Percentiles rank a stretch among this genome's conserved stretches.
These are phyloP conservation scores for Ramaria rubella DNA, from an alignment of 768 basidiomycete genomes.

Conservation along the genomic window DNA sequence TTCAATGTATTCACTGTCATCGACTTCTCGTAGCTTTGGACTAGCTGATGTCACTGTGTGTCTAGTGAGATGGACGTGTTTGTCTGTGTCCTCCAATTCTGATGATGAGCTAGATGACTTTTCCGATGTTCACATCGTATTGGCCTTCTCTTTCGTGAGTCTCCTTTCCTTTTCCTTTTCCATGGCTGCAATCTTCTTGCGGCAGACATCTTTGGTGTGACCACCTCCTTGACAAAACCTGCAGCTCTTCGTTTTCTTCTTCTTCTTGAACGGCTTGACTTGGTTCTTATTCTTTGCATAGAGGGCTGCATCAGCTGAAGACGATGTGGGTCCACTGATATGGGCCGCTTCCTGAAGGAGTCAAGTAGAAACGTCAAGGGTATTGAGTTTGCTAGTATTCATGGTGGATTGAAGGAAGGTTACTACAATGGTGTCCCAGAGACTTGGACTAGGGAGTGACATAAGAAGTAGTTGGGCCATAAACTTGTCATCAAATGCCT, in stretches of 20 bases:
- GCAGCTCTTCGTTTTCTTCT: background rate
- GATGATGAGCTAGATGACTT: background rate
- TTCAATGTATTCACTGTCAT: no score
- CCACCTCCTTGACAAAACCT: background rate
- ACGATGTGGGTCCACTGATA: background rate
- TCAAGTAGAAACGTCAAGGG: background rate
- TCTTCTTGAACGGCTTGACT: background rate
- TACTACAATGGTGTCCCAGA: conserved; percentile 11
- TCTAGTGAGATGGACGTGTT: no score
- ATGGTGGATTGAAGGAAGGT: conserved; percentile 8
- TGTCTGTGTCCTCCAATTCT: no score
- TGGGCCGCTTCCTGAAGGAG: background rate
- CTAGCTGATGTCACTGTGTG: no score
- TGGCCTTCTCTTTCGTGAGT: no score
- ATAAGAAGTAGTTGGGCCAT: no score
- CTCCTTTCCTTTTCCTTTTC: no score
- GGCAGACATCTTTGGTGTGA: no score
- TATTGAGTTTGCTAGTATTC: background rate
- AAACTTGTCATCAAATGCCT: no score
- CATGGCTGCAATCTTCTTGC: no score
- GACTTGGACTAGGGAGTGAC: background rate
- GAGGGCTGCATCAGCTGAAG: background rate
- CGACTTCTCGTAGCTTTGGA: background rate
- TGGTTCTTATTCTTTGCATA: background rate
- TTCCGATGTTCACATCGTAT: no score